Evolutionary conservation across 2,329 filamentous ascomycete genomes (phyloP).

Genomic region (Fusarium equiseti): DNA sequence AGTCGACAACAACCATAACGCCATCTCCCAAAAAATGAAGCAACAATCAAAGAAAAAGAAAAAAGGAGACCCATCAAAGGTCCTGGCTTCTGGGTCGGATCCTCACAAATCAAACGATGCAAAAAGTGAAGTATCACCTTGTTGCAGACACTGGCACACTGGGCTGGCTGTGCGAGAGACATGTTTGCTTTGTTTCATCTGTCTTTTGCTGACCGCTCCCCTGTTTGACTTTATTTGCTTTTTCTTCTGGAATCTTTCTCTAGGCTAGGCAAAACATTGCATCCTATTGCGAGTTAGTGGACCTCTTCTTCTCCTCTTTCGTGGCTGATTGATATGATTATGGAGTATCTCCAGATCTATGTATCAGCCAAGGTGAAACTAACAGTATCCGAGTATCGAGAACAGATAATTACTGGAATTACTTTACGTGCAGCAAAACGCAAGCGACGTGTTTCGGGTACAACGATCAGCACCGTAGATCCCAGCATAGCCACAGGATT

Average conservation of each 20-base stretch:
- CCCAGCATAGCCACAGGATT: slow-evolving; percentile 3
- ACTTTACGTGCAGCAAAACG: slow-evolving; percentile 8
- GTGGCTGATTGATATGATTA: background rate
- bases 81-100: slow-evolving; percentile 4
- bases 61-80: slow-evolving; percentile 1
- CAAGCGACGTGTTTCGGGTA: slow-evolving; percentile 30
- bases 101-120: background rate
- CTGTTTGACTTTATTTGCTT: slow-evolving; percentile 39
- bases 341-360: background rate
- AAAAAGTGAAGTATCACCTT: slow-evolving; percentile 25
- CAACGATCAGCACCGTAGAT: slow-evolving; percentile 30
- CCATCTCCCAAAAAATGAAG: slow-evolving; percentile 14
- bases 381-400: background rate
- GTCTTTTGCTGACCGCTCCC: slow-evolving; percentile 24
- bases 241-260: slow-evolving; percentile 43
- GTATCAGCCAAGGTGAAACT: background rate
- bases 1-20: slow-evolving; percentile 23
- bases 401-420: slow-evolving; percentile 4
- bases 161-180: slow-evolving; percentile 1
- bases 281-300: slow-evolving; percentile 10
- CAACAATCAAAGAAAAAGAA: slow-evolving; percentile 2
- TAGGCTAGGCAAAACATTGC: slow-evolving; percentile 5
- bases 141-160: slow-evolving; percentile 24
- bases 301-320: background rate
- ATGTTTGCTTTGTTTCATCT: slow-evolving; percentile 32